phyloP scores from a whole-genome alignment of 176 grass and related monocot species.

The Bothriochloa decipiens region DNA sequence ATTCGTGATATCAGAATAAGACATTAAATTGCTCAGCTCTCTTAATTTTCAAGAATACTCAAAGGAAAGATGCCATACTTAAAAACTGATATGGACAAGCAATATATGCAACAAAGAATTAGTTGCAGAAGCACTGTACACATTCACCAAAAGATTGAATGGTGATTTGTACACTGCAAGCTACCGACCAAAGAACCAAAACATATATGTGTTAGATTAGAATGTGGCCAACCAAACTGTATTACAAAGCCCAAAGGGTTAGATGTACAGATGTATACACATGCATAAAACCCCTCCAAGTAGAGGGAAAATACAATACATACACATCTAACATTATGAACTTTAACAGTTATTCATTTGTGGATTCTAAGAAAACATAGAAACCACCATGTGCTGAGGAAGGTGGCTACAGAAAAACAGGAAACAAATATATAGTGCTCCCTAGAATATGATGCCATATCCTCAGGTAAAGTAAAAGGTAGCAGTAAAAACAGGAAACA shows the following conservation, averaged over 20 bases:
- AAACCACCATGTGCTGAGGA: not conserved
- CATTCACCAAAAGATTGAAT: slow-evolving; percentile 13
- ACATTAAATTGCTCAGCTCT: not conserved
- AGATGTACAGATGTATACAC: not conserved
- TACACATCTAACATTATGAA: not conserved
- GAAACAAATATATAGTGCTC: not conserved
- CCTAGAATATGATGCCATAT: not conserved
- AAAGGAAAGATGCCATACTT: not conserved
- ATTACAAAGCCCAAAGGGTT: no score
- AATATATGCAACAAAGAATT: not conserved
- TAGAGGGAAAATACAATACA: not conserved
- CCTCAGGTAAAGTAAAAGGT: not conserved
- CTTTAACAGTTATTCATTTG: not conserved
- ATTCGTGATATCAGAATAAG: not conserved
- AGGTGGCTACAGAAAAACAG: not conserved
- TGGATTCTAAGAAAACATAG: slow-evolving; percentile 6
- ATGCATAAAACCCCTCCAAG: not conserved
- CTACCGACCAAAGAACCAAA: not conserved
- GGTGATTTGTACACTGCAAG: not conserved
- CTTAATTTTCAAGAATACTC: slow-evolving; percentile 1
- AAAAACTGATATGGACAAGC: not conserved
- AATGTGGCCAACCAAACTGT: no score
- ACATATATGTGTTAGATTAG: not conserved
- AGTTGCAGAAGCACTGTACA: not conserved
- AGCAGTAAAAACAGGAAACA: not conserved